Conservation (phyloP, 257 asterid species). For the Petunia axillaris region DNA sequence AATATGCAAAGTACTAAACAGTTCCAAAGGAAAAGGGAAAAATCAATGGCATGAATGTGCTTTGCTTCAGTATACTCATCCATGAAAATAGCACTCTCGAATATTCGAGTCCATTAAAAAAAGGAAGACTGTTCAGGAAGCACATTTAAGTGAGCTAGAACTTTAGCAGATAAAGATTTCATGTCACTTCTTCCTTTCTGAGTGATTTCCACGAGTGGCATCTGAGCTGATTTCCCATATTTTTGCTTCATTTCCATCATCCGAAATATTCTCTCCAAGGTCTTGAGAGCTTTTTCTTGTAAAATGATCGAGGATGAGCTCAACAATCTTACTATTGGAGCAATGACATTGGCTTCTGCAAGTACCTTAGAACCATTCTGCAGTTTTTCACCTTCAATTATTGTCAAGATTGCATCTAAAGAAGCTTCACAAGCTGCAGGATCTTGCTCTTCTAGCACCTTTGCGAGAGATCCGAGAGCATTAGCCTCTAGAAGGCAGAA, state of each 20-base stretch:
- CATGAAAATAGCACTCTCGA: not conserved
- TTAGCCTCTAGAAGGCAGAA: conserved; percentile 53
- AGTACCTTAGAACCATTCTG: conserved; percentile 45
- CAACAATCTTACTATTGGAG: conserved; percentile 43
- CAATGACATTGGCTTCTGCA: conserved; percentile 43
- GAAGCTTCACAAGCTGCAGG: conserved; percentile 46
- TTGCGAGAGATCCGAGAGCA: conserved; percentile 46
- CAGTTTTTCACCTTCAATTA: conserved; percentile 39
- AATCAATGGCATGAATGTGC: not conserved
- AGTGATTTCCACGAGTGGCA: conserved; percentile 50
- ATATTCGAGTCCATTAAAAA: conserved; percentile 30
- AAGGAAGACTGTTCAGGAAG: conserved; percentile 50
- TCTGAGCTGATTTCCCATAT: conserved; percentile 45
- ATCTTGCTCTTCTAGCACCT: conserved; percentile 37
- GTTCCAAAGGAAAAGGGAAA: not conserved
- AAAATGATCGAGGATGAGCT: conserved; percentile 34
- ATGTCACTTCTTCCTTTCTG: conserved; percentile 48
- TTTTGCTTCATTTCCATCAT: conserved; percentile 34
- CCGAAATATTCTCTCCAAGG: conserved; percentile 43
- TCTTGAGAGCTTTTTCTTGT: conserved; percentile 49
- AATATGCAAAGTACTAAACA: not conserved
- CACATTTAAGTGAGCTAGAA: conserved; percentile 43
- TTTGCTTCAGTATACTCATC: not conserved
- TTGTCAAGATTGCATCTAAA: conserved; percentile 47
- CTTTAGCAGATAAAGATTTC: conserved; percentile 52